Evolutionary conservation across 2,329 filamentous ascomycete genomes (phyloP).

Genomic region (Lomentospora prolificans): DNA sequence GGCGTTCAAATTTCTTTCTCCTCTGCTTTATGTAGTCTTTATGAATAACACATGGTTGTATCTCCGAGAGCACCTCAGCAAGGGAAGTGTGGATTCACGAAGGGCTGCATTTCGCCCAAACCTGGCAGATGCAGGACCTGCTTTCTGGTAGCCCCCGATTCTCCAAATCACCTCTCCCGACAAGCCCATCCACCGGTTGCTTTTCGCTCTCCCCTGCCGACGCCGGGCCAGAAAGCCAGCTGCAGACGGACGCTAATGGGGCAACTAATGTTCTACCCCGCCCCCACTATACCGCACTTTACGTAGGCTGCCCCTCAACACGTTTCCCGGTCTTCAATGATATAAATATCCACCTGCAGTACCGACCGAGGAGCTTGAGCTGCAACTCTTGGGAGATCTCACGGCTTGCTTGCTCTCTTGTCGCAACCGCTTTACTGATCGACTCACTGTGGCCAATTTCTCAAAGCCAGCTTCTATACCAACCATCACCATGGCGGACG

Average conservation of each 20-base stretch:
- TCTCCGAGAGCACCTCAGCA: background rate
- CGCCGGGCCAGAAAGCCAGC: background rate
- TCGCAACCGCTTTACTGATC: background rate
- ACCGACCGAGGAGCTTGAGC: background rate
- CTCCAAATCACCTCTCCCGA: background rate
- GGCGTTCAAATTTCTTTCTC: background rate
- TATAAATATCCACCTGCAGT: background rate
- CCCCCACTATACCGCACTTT: background rate
- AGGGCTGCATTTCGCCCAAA: background rate
- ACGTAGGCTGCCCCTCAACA: no score
- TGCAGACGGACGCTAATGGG: background rate
- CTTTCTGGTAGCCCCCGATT: background rate
- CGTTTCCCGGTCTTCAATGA: no score
- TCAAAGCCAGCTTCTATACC: background rate
- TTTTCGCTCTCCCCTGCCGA: background rate
- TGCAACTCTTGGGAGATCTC: background rate
- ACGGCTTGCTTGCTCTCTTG: background rate
- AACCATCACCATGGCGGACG: conserved; percentile 34
- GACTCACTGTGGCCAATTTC: background rate
- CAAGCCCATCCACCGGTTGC: background rate
- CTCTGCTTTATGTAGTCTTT: background rate
- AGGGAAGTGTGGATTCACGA: background rate
- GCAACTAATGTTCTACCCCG: background rate
- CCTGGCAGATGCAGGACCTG: background rate
- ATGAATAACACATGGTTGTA: background rate